Evolutionary conservation across 1,139 yeast genomes (phyloP).

Genomic region (Sugiyamaella xylanicola): DNA sequence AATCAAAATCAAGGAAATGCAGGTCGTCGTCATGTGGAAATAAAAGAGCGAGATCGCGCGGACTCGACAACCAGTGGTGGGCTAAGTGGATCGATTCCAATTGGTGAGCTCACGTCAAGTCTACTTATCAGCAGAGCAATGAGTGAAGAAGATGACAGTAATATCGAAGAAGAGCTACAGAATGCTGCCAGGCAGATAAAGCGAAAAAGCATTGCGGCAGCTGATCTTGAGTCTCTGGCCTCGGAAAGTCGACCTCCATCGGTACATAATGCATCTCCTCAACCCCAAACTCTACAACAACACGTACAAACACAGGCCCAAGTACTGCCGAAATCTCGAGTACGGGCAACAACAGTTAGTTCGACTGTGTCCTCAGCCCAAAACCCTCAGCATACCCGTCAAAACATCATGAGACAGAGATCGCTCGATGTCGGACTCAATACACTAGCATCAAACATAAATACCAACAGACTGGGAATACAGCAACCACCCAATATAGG

Average conservation of each 20-base stretch:
- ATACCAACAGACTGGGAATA: background rate
- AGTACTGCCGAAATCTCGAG: conserved; percentile 17
- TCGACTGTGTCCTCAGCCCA: background rate
- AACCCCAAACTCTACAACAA: too few relatives aligned
- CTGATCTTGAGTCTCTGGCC: conserved; percentile 24
- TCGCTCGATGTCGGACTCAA: conserved; percentile 28
- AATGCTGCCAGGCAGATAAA: conserved; percentile 40
- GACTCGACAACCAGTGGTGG: conserved; percentile 20
- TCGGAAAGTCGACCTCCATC: conserved; percentile 29
- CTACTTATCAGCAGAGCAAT: conserved; percentile 20
- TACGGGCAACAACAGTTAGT: conserved; percentile 17
- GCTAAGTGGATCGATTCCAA: conserved; percentile 4
- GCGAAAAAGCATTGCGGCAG: conserved; percentile 22
- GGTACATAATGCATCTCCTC: background rate
- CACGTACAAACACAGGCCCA: too few relatives aligned
- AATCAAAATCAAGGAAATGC: background rate
- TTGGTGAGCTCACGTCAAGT: conserved; percentile 6
- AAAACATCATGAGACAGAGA: conserved; percentile 26
- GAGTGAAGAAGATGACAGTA: conserved; percentile 43
- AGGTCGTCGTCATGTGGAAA: background rate
- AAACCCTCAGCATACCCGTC: conserved; percentile 9
- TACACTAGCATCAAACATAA: conserved; percentile 2
- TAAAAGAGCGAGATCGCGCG: conserved; percentile 12
- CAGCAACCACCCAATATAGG: conserved; percentile 18
- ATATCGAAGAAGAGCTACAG: conserved; percentile 43